Evolutionary conservation across 2,329 filamentous ascomycete species (phyloP), one percentile per base, ranked within the genome.

Genomic region (Rutstroemia sp.): DNA sequence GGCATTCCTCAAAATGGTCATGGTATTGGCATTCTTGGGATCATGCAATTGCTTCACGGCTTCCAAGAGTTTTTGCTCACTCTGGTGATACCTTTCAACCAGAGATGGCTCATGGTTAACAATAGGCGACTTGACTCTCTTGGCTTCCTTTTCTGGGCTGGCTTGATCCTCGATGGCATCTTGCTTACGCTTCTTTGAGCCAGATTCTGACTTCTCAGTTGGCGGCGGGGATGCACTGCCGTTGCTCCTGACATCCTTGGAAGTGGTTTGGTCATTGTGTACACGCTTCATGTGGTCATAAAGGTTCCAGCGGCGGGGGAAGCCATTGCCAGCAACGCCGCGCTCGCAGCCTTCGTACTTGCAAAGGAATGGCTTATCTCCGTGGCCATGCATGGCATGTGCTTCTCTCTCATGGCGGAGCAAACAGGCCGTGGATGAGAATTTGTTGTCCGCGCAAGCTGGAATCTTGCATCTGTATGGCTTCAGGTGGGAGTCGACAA

Each of bases 231-330:
- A 64, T 54, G 59, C 64, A 37, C 63, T 63, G 23, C 59, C 56
- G 57, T 61, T 64, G 57, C 61, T 63, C 51, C 64, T 65, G 21
- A 48, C 38, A 51, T 48, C 49, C 39, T 48, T 55, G 45, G 64
- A 48, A 23, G 62, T 60, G 58, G 64, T 63, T 51, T 64, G 59
- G 51, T 69, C 64, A 60, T 84, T 84, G 75, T 97, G 92, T 7
- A 96, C 92, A 60, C 92, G 87, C 75, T 90, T 89, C 92, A 96
- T 96, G 78, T 97, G 92, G 74, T 97, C 92, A 72, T 88, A 86
- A 54, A 96, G 81, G 74, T 97, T 97, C 89, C 94, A 97, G 67
- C 92, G 87, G 66, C 92, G 86, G 39, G 92, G 92, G 69, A 97
- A 97, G 65, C 92, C 92, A 70, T 92, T 90, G 65, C 90, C 91